phyloP scores from a whole-genome alignment of 2,329 filamentous ascomycete genomes.

The Tolypocladium capitatum region DNA sequence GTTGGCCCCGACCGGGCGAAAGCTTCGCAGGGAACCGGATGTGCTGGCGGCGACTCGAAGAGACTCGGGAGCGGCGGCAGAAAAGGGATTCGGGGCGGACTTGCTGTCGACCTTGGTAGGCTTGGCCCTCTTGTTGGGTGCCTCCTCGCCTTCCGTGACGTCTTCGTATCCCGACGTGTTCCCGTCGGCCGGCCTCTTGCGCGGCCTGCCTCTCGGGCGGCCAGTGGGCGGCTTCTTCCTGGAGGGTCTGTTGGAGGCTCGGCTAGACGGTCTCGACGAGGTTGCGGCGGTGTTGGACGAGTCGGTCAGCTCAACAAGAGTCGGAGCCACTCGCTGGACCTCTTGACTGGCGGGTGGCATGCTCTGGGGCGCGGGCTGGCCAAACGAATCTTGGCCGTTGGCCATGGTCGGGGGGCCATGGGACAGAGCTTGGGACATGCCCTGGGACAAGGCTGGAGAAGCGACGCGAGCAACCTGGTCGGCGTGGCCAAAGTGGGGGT shows the following conservation, averaged over 20 bases:
- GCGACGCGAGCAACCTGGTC: conserved; percentile 18
- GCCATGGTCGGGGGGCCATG: conserved; percentile 10
- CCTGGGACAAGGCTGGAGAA: conserved; percentile 23
- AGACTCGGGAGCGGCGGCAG: conserved; percentile 64
- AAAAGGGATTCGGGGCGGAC: conserved; percentile 60
- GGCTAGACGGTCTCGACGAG: conserved; percentile 45
- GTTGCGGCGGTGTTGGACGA: conserved; percentile 9
- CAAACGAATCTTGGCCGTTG: neutral
- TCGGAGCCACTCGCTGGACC: conserved; percentile 21
- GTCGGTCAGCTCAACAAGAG: conserved; percentile 13
- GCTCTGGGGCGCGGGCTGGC: conserved; percentile 5
- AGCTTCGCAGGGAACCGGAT: conserved; percentile 71
- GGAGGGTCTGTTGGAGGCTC: conserved; percentile 35
- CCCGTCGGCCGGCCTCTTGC: conserved; percentile 42
- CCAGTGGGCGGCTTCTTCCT: conserved; percentile 34
- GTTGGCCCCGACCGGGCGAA: conserved; percentile 55
- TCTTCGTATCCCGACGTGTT: conserved; percentile 67
- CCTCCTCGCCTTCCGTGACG: conserved; percentile 46
- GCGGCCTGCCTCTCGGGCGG: conserved; percentile 40
- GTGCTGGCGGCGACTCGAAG: conserved; percentile 84
- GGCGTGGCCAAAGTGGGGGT: conserved; percentile 37
- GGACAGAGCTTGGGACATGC: conserved; percentile 10
- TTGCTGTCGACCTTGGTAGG: conserved; percentile 54
- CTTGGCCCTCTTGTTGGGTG: conserved; percentile 50
- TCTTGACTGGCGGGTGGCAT: conserved; percentile 11